Evolutionary conservation across 352 stramenopile species (phyloP).

Genomic region (Pythium insidiosum): DNA sequence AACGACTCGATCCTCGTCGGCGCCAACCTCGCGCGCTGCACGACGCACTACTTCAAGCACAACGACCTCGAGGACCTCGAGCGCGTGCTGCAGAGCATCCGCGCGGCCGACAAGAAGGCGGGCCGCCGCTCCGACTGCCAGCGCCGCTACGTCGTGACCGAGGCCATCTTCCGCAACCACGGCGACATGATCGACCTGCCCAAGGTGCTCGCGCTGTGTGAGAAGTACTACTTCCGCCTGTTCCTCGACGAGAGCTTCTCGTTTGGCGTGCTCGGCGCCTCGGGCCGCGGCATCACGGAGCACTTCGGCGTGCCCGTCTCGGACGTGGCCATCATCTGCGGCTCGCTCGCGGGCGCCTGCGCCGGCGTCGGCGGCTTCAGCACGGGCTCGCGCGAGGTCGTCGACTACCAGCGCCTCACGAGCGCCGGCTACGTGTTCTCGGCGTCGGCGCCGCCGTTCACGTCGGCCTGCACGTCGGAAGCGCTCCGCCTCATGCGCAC

Average conservation of each 20-base stretch:
- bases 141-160: conserved; percentile 95
- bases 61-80: conserved; percentile 97
- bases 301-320: conserved; percentile 69
- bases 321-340: conserved; percentile 92
- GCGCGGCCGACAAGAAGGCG: conserved; percentile 85
- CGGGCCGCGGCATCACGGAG: conserved; percentile 75
- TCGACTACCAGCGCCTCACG: conserved; percentile 97
- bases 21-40: conserved; percentile 91
- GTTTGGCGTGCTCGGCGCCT: conserved; percentile 95
- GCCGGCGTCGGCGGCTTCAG: conserved; percentile 95
- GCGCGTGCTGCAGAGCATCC: conserved; percentile 85
- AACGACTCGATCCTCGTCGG: conserved; percentile 93
- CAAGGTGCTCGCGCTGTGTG: conserved; percentile 90
- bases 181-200: conserved; percentile 93
- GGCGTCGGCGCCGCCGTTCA: conserved; percentile 96
- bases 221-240: conserved; percentile 80
- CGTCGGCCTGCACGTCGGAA: conserved; percentile 82
- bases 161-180: conserved; percentile 97
- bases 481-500: conserved; percentile 80
- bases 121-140: conserved; percentile 77
- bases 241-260: conserved; percentile 89
- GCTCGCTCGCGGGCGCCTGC: conserved; percentile 90
- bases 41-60: conserved; percentile 95
- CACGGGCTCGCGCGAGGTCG: conserved; percentile 93
- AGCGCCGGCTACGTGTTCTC: conserved; percentile 98